Percentiles rank a stretch among this genome's conserved stretches.
Evolutionary conservation across 805 yeast species (phyloP).

Genomic region (Citeromyces matritensis): DNA sequence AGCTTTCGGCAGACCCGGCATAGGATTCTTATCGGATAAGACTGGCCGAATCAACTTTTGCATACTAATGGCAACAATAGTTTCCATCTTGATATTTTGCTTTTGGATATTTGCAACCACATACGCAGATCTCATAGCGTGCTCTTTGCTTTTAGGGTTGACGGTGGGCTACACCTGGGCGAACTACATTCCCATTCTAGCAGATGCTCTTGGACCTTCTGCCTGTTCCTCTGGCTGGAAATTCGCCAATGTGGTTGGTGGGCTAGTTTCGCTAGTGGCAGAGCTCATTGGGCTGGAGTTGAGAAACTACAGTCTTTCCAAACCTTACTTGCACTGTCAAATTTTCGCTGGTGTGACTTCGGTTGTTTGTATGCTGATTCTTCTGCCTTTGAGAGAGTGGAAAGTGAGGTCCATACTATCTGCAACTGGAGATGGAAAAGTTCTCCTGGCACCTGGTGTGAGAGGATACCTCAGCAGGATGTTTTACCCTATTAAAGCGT

Average conservation of each 20-base stretch:
- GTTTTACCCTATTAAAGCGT: slow-evolving; percentile 9
- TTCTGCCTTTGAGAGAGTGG: slow-evolving; percentile 35
- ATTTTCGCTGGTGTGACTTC: slow-evolving; percentile 40
- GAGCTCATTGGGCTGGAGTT: slow-evolving; percentile 15
- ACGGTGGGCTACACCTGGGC: too few species aligned
- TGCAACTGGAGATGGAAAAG: too few species aligned
- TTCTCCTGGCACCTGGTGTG: slow-evolving; percentile 3
- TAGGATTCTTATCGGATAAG: slow-evolving; percentile 28
- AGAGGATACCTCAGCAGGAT: slow-evolving; percentile 7
- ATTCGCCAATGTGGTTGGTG: slow-evolving; percentile 10
- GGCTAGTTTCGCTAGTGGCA: slow-evolving; percentile 11
- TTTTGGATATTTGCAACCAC: slow-evolving; percentile 24
- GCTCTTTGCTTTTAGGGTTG: slow-evolving; percentile 25
- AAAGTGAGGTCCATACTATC: too few species aligned
- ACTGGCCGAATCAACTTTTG: slow-evolving; percentile 33
- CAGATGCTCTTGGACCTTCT: slow-evolving; percentile 12
- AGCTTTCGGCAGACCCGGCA: slow-evolving; percentile 29
- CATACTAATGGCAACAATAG: slow-evolving; percentile 15
- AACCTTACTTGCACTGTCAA: slow-evolving; percentile 44
- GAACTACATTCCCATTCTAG: too few species aligned
- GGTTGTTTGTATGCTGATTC: slow-evolving; percentile 22
- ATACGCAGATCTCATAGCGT: slow-evolving; percentile 20
- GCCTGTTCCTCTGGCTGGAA: slow-evolving; percentile 15
- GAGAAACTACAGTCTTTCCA: slow-evolving; percentile 6
- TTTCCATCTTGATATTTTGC: slow-evolving; percentile 22